phyloP scores from a whole-genome alignment of 192 early-diverging fungal species.

The Coemansia sp. region DNA sequence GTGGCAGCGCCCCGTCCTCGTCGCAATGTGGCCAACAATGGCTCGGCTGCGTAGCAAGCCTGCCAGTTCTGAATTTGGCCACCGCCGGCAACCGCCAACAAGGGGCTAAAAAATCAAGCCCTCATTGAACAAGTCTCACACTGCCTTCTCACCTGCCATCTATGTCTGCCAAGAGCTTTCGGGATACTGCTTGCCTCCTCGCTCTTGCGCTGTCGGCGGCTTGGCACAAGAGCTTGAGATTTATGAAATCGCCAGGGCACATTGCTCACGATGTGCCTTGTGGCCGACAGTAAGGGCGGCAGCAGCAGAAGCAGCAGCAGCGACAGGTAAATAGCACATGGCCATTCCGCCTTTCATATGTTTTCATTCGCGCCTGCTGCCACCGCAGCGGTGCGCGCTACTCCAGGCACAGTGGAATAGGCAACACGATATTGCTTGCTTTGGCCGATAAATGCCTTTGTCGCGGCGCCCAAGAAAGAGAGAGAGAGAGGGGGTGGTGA shows the following conservation, averaged over 20 bases:
- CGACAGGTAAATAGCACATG: constrained; percentile 2
- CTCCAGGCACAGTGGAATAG: background rate
- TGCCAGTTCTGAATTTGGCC: background rate
- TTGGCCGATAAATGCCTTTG: background rate
- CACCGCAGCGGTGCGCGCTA: background rate
- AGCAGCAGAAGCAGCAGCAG: background rate
- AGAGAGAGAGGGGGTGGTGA: constrained; percentile 3
- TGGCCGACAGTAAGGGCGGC: background rate
- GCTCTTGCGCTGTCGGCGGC: background rate
- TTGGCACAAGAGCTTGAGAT: background rate
- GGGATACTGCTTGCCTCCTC: background rate
- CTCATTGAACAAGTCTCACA: background rate
- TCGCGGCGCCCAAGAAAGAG: background rate
- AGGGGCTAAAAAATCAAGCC: background rate
- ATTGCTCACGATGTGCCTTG: background rate
- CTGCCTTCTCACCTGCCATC: background rate
- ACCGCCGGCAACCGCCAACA: background rate
- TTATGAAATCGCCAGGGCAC: background rate
- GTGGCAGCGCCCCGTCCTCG: background rate
- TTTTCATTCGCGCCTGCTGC: background rate
- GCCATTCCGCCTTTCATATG: background rate
- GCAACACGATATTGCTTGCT: background rate
- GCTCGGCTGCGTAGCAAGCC: background rate
- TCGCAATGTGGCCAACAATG: background rate
- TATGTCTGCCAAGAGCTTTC: background rate